phyloP scores from a whole-genome alignment of 2,329 filamentous ascomycete species.

The Epichloe brachyelytri region DNA sequence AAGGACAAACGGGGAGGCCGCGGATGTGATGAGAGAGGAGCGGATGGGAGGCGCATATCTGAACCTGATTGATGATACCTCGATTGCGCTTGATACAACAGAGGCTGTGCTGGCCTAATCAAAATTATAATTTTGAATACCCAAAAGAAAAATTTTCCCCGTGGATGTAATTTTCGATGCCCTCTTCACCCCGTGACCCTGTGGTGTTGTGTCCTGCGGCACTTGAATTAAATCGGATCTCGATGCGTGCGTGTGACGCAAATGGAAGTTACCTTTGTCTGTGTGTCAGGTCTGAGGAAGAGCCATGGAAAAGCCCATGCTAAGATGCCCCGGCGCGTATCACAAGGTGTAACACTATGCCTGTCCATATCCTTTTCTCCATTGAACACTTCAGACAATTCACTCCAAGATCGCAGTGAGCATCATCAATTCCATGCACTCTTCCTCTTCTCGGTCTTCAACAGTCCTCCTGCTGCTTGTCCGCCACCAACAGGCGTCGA shows the following conservation, averaged over 20 bases:
- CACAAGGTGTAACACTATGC: background rate
- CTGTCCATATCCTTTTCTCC: background rate
- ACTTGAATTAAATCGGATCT: background rate
- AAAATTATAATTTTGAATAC: constrained; percentile 10
- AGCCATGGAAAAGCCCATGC: background rate
- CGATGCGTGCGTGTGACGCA: background rate
- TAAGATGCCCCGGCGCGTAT: background rate
- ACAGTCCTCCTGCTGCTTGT: constrained; percentile 10
- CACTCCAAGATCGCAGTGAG: no score
- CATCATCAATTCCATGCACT: constrained; percentile 19
- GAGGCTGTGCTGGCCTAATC: constrained; percentile 5
- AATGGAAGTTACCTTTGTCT: background rate
- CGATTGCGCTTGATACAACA: constrained; percentile 10
- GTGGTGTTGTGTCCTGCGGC: background rate
- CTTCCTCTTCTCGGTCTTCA: constrained; percentile 20
- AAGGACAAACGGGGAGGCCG: background rate
- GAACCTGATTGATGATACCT: constrained; percentile 20
- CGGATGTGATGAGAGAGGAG: background rate
- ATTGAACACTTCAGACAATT: background rate
- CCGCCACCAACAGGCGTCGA: constrained; percentile 9
- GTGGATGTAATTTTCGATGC: background rate
- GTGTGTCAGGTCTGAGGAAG: background rate
- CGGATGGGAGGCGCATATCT: constrained; percentile 10
- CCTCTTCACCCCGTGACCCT: no score
- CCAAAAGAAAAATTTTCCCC: background rate